These are phyloP conservation scores for Hirschioporus abietinus DNA, from an alignment of 768 basidiomycete species.

Conservation along the genomic window DNA sequence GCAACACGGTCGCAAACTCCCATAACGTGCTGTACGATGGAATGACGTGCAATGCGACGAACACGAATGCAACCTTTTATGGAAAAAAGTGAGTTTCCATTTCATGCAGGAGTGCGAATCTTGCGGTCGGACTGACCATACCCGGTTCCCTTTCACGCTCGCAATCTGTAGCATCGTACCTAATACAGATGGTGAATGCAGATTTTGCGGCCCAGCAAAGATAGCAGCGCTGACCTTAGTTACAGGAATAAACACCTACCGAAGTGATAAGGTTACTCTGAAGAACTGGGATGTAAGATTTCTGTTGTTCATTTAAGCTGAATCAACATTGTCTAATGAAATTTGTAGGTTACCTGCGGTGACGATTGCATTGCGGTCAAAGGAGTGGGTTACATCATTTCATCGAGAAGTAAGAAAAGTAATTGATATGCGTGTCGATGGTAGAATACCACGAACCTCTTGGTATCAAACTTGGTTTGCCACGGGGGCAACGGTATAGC, in stretches of 20 bases:
- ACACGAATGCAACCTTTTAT: constrained; percentile 42
- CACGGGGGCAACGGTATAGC: constrained; percentile 58
- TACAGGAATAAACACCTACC: constrained; percentile 49
- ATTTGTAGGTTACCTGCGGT: constrained; percentile 42
- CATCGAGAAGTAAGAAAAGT: not conserved
- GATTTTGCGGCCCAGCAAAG: not conserved
- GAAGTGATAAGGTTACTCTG: constrained; percentile 41
- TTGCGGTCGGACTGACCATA: not conserved
- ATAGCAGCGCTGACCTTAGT: not conserved
- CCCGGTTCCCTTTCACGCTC: not conserved
- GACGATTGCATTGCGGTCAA: constrained; percentile 64
- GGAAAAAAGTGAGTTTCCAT: constrained; percentile 43
- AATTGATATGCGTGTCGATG: not conserved
- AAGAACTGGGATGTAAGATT: constrained; percentile 45
- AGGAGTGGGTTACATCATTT: constrained; percentile 35
- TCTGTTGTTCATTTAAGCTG: not conserved
- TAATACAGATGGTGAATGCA: constrained; percentile 49
- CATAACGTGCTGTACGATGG: constrained; percentile 46
- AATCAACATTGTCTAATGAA: not conserved
- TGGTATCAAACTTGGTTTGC: constrained; percentile 44
- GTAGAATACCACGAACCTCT: constrained; percentile 51
- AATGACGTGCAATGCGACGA: constrained; percentile 53
- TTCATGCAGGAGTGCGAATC: not conserved
- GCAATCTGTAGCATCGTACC: constrained; percentile 39
- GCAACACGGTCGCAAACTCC: constrained; percentile 49